Base-by-base conservation (phyloP, 306 rosid species). In the Lathyrus aphaca region DNA sequence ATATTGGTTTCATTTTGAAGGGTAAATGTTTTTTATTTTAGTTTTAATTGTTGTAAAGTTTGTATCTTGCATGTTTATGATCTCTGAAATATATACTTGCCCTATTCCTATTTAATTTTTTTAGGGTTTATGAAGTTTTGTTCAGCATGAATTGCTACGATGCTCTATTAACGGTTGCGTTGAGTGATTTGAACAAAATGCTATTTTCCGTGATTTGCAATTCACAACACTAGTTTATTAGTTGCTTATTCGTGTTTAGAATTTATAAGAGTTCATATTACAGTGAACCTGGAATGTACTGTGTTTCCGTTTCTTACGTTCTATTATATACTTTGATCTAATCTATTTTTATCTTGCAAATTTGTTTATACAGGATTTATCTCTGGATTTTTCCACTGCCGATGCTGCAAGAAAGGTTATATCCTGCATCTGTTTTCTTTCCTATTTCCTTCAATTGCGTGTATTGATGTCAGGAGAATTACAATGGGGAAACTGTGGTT, bases 351-450 rank as follows among this genome's bases (percentile, higher is more conserved):
- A 53, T 10, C 12, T 21, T 53, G 3, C n/a, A 53, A 53, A 53
- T 30, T 53, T 21, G 6, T 50, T 18, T 50, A 17, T 5, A 9
- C 32, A 53, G 59, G 30, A 53, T 21, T 10, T 53, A 19, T 53
- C 32, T 29, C 11, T 19, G 59, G 32, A 53, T 6, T 53, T 53
- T 53, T 10, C 59, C 30, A 53, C n/a, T 21, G 59, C 30, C 1
- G 59, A 53, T 1, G 59, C 59, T 4, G 59, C 59, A 53, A 53
- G 59, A 53, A 53, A 53, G 59, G 59, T 53, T 4, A 1, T 10
- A 12, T 11, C 23, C 30, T 53, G n/a, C n/a, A 10, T 51, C 27
- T 51, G 8, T 51, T 21, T 3, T 0, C n/a, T 9, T 6, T 51
- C 8, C 1, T 18, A 10, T 5, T 18, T 50, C 6, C n/a, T 30